Conservation (phyloP, 2,329 filamentous ascomycete species). For the Fusarium newnesense region DNA sequence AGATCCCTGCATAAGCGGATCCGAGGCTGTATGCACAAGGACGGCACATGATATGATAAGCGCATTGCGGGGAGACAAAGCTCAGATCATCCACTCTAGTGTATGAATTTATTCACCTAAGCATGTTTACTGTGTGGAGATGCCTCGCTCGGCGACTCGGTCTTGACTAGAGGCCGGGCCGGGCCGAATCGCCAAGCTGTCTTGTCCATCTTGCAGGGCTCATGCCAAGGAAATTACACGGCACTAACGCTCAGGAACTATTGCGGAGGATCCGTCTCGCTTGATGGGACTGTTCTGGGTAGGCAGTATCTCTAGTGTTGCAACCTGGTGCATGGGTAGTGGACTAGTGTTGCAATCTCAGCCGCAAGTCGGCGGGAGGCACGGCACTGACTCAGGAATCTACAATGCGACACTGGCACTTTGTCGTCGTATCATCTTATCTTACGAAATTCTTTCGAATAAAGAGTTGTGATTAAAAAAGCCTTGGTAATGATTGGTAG, state of each 20-base stretch:
- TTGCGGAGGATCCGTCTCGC: not conserved
- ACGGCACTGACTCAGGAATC: not conserved
- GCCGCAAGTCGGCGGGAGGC: not conserved
- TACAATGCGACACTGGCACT: not conserved
- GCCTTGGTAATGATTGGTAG: not conserved
- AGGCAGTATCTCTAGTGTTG: not conserved
- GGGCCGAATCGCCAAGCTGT: conserved; percentile 1
- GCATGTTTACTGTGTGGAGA: not conserved
- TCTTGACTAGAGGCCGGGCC: not conserved
- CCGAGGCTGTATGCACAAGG: not conserved
- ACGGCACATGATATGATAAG: not conserved
- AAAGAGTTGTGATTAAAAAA: not conserved
- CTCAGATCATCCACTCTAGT: not conserved
- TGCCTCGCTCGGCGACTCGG: not conserved
- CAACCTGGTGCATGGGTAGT: not conserved
- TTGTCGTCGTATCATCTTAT: not conserved
- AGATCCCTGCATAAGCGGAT: not conserved
- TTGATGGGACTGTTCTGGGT: not conserved
- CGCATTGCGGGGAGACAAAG: not conserved
- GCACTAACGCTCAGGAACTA: not conserved
- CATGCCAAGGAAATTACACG: not conserved
- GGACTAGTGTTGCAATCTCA: not conserved
- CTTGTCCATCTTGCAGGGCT: not conserved
- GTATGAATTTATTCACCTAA: not conserved
- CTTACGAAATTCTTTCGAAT: not conserved